These are phyloP conservation scores for Alloteropsis semialata DNA, from an alignment of 176 grass and related monocot genomes.

Conservation along the genomic window DNA sequence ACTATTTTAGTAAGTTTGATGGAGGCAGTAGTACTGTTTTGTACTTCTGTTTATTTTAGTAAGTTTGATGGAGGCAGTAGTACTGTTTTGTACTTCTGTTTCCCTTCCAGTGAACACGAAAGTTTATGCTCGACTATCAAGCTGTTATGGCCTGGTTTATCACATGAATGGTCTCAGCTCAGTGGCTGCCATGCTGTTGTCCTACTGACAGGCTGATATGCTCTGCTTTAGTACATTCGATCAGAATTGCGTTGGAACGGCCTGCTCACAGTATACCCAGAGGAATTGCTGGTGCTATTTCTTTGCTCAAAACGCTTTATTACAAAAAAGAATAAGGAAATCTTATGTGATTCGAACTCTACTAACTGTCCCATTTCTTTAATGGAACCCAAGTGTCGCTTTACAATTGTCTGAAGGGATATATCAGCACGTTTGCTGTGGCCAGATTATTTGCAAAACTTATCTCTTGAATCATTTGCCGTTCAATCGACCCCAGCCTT, in stretches of 20 bases:
- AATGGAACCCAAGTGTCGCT: neutral
- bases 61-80: neutral
- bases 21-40: neutral
- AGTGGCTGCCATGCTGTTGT: neutral
- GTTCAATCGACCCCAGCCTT: neutral
- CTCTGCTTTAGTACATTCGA: neutral
- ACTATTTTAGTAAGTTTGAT: neutral
- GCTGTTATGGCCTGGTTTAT: neutral
- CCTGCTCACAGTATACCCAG: neutral
- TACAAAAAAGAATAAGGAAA: neutral
- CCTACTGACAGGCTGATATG: neutral
- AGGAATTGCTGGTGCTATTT: neutral
- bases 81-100: neutral
- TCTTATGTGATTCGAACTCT: neutral
- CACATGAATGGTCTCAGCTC: neutral
- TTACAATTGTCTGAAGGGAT: neutral
- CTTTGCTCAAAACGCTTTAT: neutral
- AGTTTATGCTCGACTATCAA: neutral
- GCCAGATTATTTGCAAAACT: neutral
- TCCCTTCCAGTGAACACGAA: neutral
- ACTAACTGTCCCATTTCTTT: too few relatives aligned
- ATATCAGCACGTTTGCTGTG: neutral
- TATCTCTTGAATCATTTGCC: neutral
- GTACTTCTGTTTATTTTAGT: neutral
- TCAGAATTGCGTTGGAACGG: neutral